A percentile compares a stretch with the other conserved stretches of the same genome.
phyloP scores from a whole-genome alignment of 345 rosid genomes.

The Geranium rotundifolium region DNA sequence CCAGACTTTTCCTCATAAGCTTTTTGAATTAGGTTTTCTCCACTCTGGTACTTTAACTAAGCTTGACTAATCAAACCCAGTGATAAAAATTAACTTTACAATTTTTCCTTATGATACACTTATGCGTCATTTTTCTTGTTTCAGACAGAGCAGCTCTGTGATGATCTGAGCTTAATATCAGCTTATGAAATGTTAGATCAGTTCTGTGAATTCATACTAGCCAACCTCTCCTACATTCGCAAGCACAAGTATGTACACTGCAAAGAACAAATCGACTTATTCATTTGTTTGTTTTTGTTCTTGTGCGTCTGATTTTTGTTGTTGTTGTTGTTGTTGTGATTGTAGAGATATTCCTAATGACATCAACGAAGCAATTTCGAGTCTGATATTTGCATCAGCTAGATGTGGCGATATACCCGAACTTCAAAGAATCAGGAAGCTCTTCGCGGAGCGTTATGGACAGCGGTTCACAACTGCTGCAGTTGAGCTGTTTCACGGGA shows the following conservation, averaged over 20 bases:
- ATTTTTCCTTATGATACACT: too few relatives aligned
- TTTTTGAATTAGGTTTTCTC: too few relatives aligned
- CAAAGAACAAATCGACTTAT: not conserved
- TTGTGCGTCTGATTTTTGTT: not conserved
- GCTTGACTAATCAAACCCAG: too few relatives aligned
- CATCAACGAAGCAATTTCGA: constrained; percentile 81
- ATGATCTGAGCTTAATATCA: constrained; percentile 34
- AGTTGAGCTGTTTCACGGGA: constrained; percentile 47
- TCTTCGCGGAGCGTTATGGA: constrained; percentile 65
- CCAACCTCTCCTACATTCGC: constrained; percentile 44
- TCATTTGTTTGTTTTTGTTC: not conserved
- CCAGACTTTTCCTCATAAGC: too few relatives aligned
- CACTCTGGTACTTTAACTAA: too few relatives aligned
- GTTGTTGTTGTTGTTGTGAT: not conserved
- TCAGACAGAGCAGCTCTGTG: constrained; percentile 51
- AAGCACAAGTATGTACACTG: constrained; percentile 43
- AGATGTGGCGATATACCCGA: constrained; percentile 80
- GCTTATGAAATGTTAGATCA: constrained; percentile 45
- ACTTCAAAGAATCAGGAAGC: constrained; percentile 44
- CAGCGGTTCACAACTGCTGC: constrained; percentile 35
- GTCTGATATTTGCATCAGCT: constrained; percentile 68
- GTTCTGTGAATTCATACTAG: constrained; percentile 48
- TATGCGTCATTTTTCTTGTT: not conserved
- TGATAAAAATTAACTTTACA: too few relatives aligned
- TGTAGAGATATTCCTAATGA: constrained; percentile 58